phyloP scores from a whole-genome alignment of 1,284 basidiomycete genomes.

The Apiotrichum veenhuisii region DNA sequence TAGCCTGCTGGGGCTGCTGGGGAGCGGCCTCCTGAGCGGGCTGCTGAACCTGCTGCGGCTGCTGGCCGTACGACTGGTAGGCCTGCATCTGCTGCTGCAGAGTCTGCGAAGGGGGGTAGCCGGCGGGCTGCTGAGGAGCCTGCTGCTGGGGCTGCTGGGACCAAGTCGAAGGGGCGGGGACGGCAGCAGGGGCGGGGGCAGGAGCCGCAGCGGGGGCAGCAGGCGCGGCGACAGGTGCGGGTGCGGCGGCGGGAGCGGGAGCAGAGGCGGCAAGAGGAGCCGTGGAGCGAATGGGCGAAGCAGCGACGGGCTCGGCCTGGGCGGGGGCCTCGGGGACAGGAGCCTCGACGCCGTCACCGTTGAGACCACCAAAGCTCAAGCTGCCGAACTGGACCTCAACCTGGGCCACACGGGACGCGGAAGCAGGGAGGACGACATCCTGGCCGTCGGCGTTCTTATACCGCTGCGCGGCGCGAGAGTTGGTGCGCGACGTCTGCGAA shows the following conservation, averaged over 20 bases:
- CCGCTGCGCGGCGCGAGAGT: conserved; percentile 44
- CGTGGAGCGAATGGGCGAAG: conserved; percentile 18
- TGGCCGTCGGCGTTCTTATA: conserved; percentile 49
- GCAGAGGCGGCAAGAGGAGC: conserved; percentile 19
- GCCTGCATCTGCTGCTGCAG: conserved; percentile 41
- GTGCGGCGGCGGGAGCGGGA: conserved; percentile 18
- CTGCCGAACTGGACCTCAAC: conserved; percentile 51
- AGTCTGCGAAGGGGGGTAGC: conserved; percentile 34
- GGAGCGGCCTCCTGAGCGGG: conserved; percentile 21
- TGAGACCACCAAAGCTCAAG: conserved; percentile 48
- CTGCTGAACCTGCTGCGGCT: conserved; percentile 28
- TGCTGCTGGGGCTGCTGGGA: conserved; percentile 18
- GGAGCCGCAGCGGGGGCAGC: conserved; percentile 13
- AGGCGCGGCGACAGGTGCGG: too few species aligned
- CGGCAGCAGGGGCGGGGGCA: conserved; percentile 8
- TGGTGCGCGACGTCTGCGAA: conserved; percentile 38
- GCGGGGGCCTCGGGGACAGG: conserved; percentile 27
- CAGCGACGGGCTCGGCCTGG: conserved; percentile 21
- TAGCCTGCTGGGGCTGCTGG: conserved; percentile 20
- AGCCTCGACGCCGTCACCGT: conserved; percentile 46
- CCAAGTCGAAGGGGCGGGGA: conserved; percentile 6
- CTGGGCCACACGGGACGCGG: conserved; percentile 32
- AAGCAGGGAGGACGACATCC: conserved; percentile 47
- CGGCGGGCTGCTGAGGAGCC: conserved; percentile 24
- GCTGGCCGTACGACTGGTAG: conserved; percentile 33